Conservation (phyloP, 805 yeast genomes). For the Sugiyamaella americana region DNA sequence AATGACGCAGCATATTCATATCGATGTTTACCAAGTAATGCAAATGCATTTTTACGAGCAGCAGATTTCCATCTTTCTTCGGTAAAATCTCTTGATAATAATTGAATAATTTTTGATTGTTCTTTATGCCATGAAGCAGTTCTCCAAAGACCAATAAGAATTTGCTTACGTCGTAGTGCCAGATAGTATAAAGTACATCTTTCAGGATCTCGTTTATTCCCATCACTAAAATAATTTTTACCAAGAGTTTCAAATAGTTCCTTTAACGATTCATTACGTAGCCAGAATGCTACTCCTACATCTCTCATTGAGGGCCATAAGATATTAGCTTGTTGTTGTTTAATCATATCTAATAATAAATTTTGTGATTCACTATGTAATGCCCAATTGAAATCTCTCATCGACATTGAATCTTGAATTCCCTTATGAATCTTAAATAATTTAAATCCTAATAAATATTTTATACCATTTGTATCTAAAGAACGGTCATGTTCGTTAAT, state of each 20-base stretch:
- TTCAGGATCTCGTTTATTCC: slow-evolving; percentile 62
- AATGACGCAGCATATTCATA: slow-evolving; percentile 83
- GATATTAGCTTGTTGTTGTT: slow-evolving; percentile 31
- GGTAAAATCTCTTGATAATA: slow-evolving; percentile 69
- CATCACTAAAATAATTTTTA: slow-evolving; percentile 58
- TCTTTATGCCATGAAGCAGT: slow-evolving; percentile 71
- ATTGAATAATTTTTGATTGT: slow-evolving; percentile 71
- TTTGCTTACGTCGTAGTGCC: slow-evolving; percentile 70
- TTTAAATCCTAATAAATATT: slow-evolving; percentile 66
- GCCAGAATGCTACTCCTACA: slow-evolving; percentile 71
- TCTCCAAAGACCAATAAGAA: slow-evolving; percentile 78
- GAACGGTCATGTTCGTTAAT: slow-evolving; percentile 40
- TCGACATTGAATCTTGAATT: slow-evolving; percentile 49
- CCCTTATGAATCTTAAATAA: slow-evolving; percentile 52
- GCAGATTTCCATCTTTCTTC: slow-evolving; percentile 79
- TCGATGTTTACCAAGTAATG: slow-evolving; percentile 80
- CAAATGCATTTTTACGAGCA: slow-evolving; percentile 89
- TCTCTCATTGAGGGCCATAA: slow-evolving; percentile 57
- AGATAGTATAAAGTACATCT: slow-evolving; percentile 67
- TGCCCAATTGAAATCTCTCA: slow-evolving; percentile 87
- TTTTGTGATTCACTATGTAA: slow-evolving; percentile 75
- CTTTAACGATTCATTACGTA: slow-evolving; percentile 40
- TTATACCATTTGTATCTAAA: slow-evolving; percentile 59
- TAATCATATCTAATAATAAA: slow-evolving; percentile 46
- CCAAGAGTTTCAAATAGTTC: slow-evolving; percentile 64